Base-by-base conservation (phyloP, 805 yeast genomes). In the Kregervanrija pseudodelftensis region DNA sequence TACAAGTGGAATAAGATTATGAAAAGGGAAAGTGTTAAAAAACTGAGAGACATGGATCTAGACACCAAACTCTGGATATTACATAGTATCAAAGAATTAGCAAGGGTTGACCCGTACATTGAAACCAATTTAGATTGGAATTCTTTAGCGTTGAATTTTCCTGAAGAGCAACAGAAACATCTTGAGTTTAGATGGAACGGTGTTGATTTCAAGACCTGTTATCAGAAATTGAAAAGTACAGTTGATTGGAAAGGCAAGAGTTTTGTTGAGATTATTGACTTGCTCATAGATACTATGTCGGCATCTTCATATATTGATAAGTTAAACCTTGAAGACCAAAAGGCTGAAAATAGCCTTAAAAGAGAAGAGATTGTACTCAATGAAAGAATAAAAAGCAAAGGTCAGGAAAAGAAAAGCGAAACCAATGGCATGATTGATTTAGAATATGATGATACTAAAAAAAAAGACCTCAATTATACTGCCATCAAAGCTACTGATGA, bases 1-100 rank as follows among this genome's bases (percentile, higher is more conserved):
- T 91, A 91, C 65, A 91, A 91, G 61, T 91, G 97, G 96, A 84
- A 84, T 58, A 91, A 90, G 64, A 57, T 89, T 5, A 64, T 80
- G 43, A 81, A 79, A 55, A 69, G 84, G 47, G 83, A 81, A 49
- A 74, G 77, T 1, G 53, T 64, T 13, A 61, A 59, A 11, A 66
- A 74, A 45, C 69, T 72, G 11, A 67, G 69, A 40, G 63, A 64
- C 11, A 73, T 78, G 57, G 66, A 66, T 28, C 55, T 60, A 11
- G 65, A 64, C n/a, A 82, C 79, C 38, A 69, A 73, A 47, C 58
- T 70, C 36, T 75, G 81, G 76, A 50, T 79, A 38, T 48, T 79
- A 36, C 65, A 68, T 13, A 67, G 72, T 44, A 49, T 79, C 37
- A 70, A 72, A 48, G 73, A 70, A 52, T 52, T 69, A 8, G 66